Base-by-base conservation (phyloP, 495 filamentous ascomycete species). In the Aspergillus wentii region DNA sequence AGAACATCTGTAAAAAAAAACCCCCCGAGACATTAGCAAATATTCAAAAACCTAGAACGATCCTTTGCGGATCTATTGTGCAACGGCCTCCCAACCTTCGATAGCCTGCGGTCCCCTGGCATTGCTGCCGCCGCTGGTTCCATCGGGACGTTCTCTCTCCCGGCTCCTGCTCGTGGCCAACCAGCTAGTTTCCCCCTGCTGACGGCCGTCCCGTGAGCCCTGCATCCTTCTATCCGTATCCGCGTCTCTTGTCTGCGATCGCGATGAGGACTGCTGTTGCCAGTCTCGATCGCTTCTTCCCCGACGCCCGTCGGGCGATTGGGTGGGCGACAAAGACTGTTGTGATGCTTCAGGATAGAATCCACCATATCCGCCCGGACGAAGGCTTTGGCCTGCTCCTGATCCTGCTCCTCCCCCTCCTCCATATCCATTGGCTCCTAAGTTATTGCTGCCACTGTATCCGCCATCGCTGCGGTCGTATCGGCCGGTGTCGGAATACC, bases 1-100 rank as follows among this genome's bases (percentile, higher is more conserved):
- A 88, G 57, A 28, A 86, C 72, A 46, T 79, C 82, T 74, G 28
- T 11, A 43, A 17, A 4, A 31, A 27, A 33, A 8, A 17, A 16
- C 16, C 11, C 20, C 30, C 15, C 0, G n/a, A n/a, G n/a, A n/a
- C n/a, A 16, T 38, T 35, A 38, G 35, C 37, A 40, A 17, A 27
- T 5, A 37, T 1, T 18, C 17, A 27, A 1, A 11, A 35, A 14
- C 16, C 33, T 38, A 17, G 21, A 25, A 19, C 3, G 5, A 13
- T n/a, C n/a, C n/a, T n/a, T n/a, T n/a, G n/a, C n/a, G n/a, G n/a
- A n/a, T n/a, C n/a, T n/a, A n/a, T n/a, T n/a, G n/a, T n/a, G n/a
- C n/a, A n/a, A n/a, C n/a, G n/a, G n/a, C n/a, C n/a, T 32, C 33
- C 59, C 22, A 35, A 71, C 67, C 56, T 63, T 71, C 68, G 30